phyloP scores from a whole-genome alignment of 306 rosid genomes.

The Mimosa bimucronata region DNA sequence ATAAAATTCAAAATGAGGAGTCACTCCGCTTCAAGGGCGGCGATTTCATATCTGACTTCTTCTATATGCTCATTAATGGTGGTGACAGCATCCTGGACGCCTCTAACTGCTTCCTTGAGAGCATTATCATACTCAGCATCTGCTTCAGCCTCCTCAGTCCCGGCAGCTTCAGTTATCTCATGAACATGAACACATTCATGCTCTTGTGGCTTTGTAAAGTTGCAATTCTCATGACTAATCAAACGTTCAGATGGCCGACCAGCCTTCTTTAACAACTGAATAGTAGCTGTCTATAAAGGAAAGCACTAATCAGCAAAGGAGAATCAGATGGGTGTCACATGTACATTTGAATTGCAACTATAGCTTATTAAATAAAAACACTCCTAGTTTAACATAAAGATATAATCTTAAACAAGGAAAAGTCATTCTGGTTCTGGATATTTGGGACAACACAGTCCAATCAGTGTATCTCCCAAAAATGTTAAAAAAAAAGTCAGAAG shows the following conservation, averaged over 20 bases:
- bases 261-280: conserved; percentile 84
- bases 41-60: conserved; percentile 96
- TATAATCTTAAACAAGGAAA: background rate
- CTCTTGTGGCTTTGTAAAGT: conserved; percentile 58
- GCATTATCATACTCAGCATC: conserved; percentile 86
- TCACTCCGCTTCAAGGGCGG: conserved; percentile 71
- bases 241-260: conserved; percentile 82
- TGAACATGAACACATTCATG: conserved; percentile 80
- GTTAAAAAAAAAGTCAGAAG: background rate
- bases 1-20: background rate
- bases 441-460: conserved; percentile 5
- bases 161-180: conserved; percentile 84
- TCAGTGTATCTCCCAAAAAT: background rate
- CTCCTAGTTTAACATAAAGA: background rate
- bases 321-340: background rate
- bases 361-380: background rate
- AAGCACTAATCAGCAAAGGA: conserved; percentile 34
- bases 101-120: conserved; percentile 85
- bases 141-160: conserved; percentile 93
- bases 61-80: conserved; percentile 84
- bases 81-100: conserved; percentile 84
- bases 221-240: conserved; percentile 88
- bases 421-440: background rate
- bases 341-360: background rate
- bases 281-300: conserved; percentile 68